Conservation (phyloP, 2,329 filamentous ascomycete genomes). For the Aphanocladium album region DNA sequence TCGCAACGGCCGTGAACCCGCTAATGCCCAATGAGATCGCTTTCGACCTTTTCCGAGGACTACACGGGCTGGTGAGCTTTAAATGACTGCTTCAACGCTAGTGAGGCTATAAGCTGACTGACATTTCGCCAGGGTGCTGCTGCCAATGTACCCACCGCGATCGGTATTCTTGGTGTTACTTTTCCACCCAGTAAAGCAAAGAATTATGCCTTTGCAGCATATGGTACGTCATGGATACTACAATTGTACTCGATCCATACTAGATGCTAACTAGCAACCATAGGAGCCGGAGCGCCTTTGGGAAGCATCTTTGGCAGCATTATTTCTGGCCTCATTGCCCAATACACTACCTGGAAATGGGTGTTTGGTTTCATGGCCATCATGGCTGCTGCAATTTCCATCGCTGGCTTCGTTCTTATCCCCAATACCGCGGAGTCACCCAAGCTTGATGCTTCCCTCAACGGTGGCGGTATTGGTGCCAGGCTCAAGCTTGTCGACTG, state of each 20-base stretch:
- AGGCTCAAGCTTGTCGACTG: conserved; percentile 54
- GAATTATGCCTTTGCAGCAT: conserved; percentile 64
- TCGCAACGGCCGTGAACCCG: conserved; percentile 54
- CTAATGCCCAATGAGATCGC: conserved; percentile 63
- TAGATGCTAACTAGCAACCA: not conserved
- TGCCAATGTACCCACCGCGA: conserved; percentile 64
- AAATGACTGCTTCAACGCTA: not conserved
- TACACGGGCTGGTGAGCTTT: conserved; percentile 52
- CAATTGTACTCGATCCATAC: not conserved
- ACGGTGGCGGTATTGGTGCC: conserved; percentile 19
- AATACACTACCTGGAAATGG: conserved; percentile 62
- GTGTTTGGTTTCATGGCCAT: conserved; percentile 62
- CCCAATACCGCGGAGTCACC: conserved; percentile 29
- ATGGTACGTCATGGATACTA: conserved; percentile 34
- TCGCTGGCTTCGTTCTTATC: conserved; percentile 55
- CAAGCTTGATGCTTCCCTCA: conserved; percentile 7
- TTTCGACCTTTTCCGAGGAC: conserved; percentile 60
- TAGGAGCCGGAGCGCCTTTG: conserved; percentile 59
- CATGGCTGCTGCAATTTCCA: conserved; percentile 51
- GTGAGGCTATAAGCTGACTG: not conserved
- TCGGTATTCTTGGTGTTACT: conserved; percentile 63
- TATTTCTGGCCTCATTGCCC: conserved; percentile 56
- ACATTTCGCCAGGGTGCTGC: conserved; percentile 48
- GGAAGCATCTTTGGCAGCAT: conserved; percentile 62
- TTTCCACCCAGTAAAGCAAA: conserved; percentile 64